Base-by-base conservation (phyloP, 1,284 basidiomycete species). In the Apiotrichum brassicae region DNA sequence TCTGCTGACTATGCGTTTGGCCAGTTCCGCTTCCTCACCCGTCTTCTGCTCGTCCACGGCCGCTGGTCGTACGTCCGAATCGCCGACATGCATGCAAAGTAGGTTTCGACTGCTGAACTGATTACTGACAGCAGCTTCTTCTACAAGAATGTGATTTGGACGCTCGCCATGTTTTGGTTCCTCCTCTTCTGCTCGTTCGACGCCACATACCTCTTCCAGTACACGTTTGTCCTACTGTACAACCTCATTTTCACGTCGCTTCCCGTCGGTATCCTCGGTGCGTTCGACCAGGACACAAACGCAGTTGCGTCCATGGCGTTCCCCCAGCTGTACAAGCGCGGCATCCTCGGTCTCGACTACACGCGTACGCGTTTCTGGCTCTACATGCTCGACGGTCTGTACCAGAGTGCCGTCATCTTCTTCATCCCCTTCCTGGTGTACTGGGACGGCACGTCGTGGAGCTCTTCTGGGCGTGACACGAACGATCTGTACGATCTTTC, bases 1-100 rank as follows among this genome's bases (percentile, higher is more conserved):
- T 95, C 91, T 20, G 92, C 94, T 14, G 94, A 97, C 72, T 97
- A 97, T 62, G 93, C 93, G 1, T 93, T 97, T 75, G 93, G 91
- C 2, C 94, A 97, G 68, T 98, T 98, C 78, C 79, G 93, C 47
- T 97, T 86, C 77, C 73, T 97, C 52, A 94, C 91, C 1, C 89
- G 92, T 68, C 75, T 97, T 35, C 77, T 98, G 16, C 79, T 98
- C 51, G 94, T 97, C 4, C 93, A 97, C 65, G 93, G 93, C 6
- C 83, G 91, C 35, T 94, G 93, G 92, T 93, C 88, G 30, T 97
- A 97, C 73, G 85, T 92, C 62, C 86, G 93, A 38, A 80, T 97
- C 36, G 91, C 93, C n/a, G 90, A 95, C 65, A 90, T 93, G 90
- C 89, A 93, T 65, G 86, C 86, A 57, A 94, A 92, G 68, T 71